phyloP scores from a whole-genome alignment of 2,329 filamentous ascomycete genomes.

The Colletotrichum ledebouriae region DNA sequence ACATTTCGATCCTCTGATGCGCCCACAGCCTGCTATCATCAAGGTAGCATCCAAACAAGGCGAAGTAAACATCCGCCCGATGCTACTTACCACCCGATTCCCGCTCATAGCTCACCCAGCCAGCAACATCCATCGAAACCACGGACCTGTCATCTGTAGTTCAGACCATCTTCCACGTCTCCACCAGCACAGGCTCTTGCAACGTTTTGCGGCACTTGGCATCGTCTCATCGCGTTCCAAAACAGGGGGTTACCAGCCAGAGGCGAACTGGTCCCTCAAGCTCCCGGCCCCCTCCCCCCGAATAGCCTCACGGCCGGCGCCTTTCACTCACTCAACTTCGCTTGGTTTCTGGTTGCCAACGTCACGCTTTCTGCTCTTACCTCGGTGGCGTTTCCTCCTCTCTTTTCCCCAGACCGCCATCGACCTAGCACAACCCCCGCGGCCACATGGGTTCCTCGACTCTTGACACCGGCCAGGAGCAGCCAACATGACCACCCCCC shows the following conservation, averaged over 20 bases:
- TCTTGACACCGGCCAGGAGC: too few species aligned
- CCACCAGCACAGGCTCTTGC: conserved; percentile 31
- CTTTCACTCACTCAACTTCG: conserved; percentile 9
- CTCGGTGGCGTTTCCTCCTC: too few species aligned
- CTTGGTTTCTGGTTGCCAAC: neutral
- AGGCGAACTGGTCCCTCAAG: conserved; percentile 3
- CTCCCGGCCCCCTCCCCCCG: conserved; percentile 2
- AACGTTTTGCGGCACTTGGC: conserved; percentile 41
- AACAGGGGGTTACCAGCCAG: conserved; percentile 26
- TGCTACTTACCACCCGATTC: conserved; percentile 10
- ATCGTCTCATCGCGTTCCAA: conserved; percentile 40
- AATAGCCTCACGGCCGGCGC: conserved; percentile 31
- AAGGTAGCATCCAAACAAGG: neutral
- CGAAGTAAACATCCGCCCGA: conserved; percentile 12
- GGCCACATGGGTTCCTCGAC: too few species aligned
- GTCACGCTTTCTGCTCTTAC: too few species aligned
- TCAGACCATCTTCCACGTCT: conserved; percentile 19
- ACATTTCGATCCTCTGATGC: neutral
- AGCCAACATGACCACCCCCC: too few species aligned
- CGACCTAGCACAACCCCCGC: too few species aligned
- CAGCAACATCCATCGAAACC: neutral
- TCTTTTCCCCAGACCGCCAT: too few species aligned
- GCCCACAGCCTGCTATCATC: conserved; percentile 1
- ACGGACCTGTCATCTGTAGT: conserved; percentile 37
- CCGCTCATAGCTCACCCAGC: neutral